Conservation (phyloP, 495 filamentous ascomycete species). For the Tirmania nivea region DNA sequence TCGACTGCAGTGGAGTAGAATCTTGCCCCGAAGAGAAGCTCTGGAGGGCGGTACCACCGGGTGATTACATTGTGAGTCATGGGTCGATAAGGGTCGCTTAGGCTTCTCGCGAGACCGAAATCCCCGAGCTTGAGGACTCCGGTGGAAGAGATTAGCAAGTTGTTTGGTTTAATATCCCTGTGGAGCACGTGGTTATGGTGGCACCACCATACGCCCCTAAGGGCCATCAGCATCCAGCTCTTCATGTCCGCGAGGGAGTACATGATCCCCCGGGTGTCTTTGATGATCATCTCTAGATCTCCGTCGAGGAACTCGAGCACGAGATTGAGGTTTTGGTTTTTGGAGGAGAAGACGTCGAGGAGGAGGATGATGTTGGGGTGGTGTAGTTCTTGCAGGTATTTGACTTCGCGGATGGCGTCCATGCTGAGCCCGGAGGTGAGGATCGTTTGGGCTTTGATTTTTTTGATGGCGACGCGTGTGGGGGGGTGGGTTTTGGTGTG, state of each 20-base stretch:
- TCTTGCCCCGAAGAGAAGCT: constrained; percentile 72
- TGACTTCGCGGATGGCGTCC: constrained; percentile 89
- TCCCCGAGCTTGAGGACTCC: constrained; percentile 90
- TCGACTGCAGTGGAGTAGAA: constrained; percentile 84
- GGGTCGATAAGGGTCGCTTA: constrained; percentile 62
- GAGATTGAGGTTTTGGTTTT: constrained; percentile 80
- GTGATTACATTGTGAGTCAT: constrained; percentile 97
- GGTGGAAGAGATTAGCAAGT: constrained; percentile 78
- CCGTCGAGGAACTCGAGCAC: constrained; percentile 82
- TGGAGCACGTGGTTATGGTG: constrained; percentile 87
- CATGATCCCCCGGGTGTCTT: constrained; percentile 47
- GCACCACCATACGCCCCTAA: constrained; percentile 87
- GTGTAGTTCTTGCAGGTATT: constrained; percentile 79
- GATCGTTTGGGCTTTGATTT: constrained; percentile 85
- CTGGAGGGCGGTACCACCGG: constrained; percentile 85
- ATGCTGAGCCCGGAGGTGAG: constrained; percentile 64
- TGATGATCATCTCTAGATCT: constrained; percentile 84
- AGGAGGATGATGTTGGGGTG: constrained; percentile 91
- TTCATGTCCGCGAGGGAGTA: constrained; percentile 77
- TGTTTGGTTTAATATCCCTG: constrained; percentile 96
- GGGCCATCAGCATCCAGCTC: constrained; percentile 94
- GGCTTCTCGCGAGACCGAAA: constrained; percentile 80
- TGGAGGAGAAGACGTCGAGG: constrained; percentile 75
- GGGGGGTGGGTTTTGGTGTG: constrained; percentile 47
- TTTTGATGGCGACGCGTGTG: constrained; percentile 77